Evolutionary conservation across 2,329 filamentous ascomycete species (phyloP), one percentile per base, ranked within the genome.

Genomic region (Byssothecium circinans): DNA sequence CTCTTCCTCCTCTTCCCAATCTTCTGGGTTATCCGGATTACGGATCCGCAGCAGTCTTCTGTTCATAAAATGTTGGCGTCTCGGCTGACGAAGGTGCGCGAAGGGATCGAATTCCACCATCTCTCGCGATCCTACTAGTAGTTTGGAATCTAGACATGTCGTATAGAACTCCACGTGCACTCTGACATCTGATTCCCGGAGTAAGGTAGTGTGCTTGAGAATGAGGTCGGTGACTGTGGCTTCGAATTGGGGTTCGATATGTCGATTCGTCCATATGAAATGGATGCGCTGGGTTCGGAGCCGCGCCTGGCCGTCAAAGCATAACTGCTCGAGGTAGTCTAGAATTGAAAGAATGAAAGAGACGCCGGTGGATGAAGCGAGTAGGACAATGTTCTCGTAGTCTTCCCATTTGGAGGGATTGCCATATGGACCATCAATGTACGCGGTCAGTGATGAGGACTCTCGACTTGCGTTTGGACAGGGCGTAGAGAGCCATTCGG

Each of bases 351-450:
- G 34, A 0, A 49, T 52, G 27, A 66, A 66, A 0, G 62, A 60
- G 1, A 65, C 58, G 1, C 64, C 64, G 2, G 61, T 61, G 10
- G 61, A 63, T 1, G 58, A 57, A 2, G 57, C 48, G 10, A 67
- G 22, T 2, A 67, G 42, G 6, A 61, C 25, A 0, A 67, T 41
- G 12, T 56, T 57, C 23, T 62, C 59, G 19, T 61, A 60, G 1
- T 51, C 32, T 34, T 59, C 51, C 64, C 64, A 67, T 4, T n/a
- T 29, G 4, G 60, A 60, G 10, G 56, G 42, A 3, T 20, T 41
- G 8, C 64, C 64, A 23, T 63, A 65, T 2, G 64, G 62, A 0
- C 64, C 64, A 32, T 64, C 62, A 6, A 67, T 45, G 32, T 58
- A 64, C 8, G 61, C 62, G 1, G 52, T 60, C 22, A 66, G 37